phyloP scores from a whole-genome alignment of 192 early-diverging fungal species.

The Backusella parvicylindrica region DNA sequence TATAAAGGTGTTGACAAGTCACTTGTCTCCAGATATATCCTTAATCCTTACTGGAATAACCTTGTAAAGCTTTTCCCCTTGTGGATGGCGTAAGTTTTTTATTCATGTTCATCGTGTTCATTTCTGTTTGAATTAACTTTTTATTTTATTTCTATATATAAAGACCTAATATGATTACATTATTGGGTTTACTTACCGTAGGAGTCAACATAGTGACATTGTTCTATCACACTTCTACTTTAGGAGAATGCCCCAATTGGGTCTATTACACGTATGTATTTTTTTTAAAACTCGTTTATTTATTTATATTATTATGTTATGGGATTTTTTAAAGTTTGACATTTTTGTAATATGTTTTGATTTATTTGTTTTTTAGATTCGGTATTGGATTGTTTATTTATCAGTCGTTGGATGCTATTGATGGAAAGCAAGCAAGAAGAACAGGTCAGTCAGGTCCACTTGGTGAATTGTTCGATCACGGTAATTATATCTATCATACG shows the following conservation, averaged over 20 bases:
- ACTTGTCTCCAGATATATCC: conserved; percentile 74
- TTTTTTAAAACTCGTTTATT: neutral
- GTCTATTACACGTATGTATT: conserved; percentile 67
- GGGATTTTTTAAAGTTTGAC: conserved; percentile 6
- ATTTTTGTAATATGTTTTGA: neutral
- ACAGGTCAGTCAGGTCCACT: conserved; percentile 84
- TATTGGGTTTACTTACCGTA: conserved; percentile 79
- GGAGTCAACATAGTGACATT: conserved; percentile 67
- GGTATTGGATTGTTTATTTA: conserved; percentile 83
- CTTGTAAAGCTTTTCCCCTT: conserved; percentile 82
- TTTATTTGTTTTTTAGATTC: conserved; percentile 38
- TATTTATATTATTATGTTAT: neutral
- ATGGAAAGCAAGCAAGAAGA: conserved; percentile 92
- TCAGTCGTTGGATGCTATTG: conserved; percentile 89
- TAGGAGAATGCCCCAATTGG: conserved; percentile 78
- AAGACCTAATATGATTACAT: conserved; percentile 88
- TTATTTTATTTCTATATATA: neutral
- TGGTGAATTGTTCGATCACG: conserved; percentile 96
- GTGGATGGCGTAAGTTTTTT: conserved; percentile 86
- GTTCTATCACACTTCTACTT: conserved; percentile 70
- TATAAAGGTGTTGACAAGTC: conserved; percentile 84
- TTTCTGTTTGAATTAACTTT: neutral
- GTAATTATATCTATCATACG: conserved; percentile 37
- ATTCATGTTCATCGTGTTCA: neutral
- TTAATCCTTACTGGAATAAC: conserved; percentile 89